Evolutionary conservation across 1,284 basidiomycete species (phyloP), one percentile per base, ranked within the genome.

Genomic region (Puccinia polysora): DNA sequence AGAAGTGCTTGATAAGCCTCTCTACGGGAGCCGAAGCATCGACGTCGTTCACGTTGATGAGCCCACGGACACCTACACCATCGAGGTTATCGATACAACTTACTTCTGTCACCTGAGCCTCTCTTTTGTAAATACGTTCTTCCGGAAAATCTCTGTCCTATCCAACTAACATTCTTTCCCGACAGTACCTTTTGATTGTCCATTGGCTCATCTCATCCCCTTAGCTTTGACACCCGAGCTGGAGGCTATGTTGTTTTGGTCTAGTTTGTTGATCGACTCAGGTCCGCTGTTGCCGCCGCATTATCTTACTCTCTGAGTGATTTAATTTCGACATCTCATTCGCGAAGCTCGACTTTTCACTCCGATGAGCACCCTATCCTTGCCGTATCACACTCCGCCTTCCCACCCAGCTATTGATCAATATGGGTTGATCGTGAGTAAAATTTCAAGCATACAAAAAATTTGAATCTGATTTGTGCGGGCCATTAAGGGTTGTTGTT

Each of bases 391-490:
- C 18, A 18, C 53, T 20, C 30, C 53, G 25, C 15, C 30, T 34
- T 36, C 28, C 25, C 53, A 56, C 38, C 53, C 23, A 56, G 20
- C 53, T 34, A 45, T 63, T 25, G 60, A 63, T 49, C 60, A 43
- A 28, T n/a, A 47, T 63, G 60, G 60, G 49, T 45, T 63, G 40
- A 38, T 63, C 7, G 60, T 63, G 32, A 63, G 60, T 63, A 18
- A 49, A 49, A 45, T 3, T 1, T 7, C 4, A n/a, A n/a, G n/a
- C n/a, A n/a, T n/a, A n/a, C n/a, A n/a, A n/a, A n/a, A n/a, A n/a
- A n/a, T n/a, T n/a, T n/a, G n/a, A n/a, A n/a, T n/a, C n/a, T n/a
- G n/a, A n/a, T n/a, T n/a, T n/a, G n/a, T n/a, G n/a, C n/a, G n/a
- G n/a, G n/a, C n/a, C n/a, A n/a, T n/a, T n/a, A n/a, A n/a, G n/a